These are phyloP conservation scores for Knoxia roxburghii DNA, from an alignment of 257 asterid genomes.

Conservation along the genomic window DNA sequence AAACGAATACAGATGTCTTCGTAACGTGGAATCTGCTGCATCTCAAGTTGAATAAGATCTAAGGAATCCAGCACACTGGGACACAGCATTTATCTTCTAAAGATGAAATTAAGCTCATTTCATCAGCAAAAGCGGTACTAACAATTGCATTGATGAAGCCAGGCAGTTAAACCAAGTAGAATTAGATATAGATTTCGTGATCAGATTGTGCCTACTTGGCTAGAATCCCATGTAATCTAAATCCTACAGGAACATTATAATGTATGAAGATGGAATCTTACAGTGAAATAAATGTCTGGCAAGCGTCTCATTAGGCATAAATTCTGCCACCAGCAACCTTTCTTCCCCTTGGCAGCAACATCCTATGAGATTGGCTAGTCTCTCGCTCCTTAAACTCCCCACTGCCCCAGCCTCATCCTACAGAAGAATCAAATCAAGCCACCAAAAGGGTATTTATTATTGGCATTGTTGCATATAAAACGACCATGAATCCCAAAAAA, in stretches of 20 bases:
- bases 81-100: background rate
- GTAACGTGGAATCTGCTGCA: background rate
- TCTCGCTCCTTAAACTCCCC: constrained; percentile 41
- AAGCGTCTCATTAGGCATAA: constrained; percentile 49
- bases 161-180: background rate
- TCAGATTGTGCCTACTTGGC: background rate
- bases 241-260: background rate
- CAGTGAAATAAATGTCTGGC: constrained; percentile 52
- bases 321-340: constrained; percentile 45
- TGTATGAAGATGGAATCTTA: constrained; percentile 18
- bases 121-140: background rate
- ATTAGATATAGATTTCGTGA: background rate
- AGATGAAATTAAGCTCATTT: background rate
- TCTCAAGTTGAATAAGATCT: background rate
- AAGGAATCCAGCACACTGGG: background rate
- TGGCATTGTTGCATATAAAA: background rate
- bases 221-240: no score
- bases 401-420: constrained; percentile 44
- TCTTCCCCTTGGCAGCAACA: constrained; percentile 41
- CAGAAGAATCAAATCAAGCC: background rate
- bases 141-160: background rate
- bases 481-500: background rate
- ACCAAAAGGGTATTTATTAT: background rate
- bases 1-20: background rate
- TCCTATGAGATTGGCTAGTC: constrained; percentile 43